Evolutionary conservation across 2,329 filamentous ascomycete genomes (phyloP), one percentile per base, ranked within the genome.

Genomic region (Penicillium crustosum): DNA sequence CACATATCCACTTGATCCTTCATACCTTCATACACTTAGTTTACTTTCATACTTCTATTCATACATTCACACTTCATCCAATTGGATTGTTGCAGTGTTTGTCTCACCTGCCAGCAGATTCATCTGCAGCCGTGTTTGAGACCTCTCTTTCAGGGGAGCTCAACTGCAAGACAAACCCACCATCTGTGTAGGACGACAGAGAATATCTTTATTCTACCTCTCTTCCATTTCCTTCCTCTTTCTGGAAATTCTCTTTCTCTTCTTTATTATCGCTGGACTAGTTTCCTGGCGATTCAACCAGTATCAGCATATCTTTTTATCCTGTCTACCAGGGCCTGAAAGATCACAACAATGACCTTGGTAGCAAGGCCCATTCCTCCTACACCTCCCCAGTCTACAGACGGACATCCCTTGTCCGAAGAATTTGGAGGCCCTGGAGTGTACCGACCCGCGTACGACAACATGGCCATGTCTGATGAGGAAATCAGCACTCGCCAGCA

Each of bases 381-480:
- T 39, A 70, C 72, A 10, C 71, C 72, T 39, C 70, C 70, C 13
- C 65, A 67, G 31, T 71, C 70, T 9, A 64, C 61, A 36, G 65
- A 68, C 45, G 65, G 66, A 15, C 63, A 68, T 36, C 55, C 57
- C 12, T 52, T 50, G 15, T 55, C 63, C 17, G 63, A 68, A 55
- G 53, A 55, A 21, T 56, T 61, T n/a, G 55, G 65, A 41, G 27
- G 52, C 19, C 59, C 58, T 51, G 53, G 56, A 17, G 53, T 57
- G 3, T 62, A 68, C 45, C 61, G 49, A 7, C 43, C 61, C 21
- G 7, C 61, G 21, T 68, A 65, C 42, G 45, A 21, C 5, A 10
- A 31, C 21, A 17, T 49, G 25, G 55, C 25, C 6, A 58, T 59
- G 49, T 25, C 54, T 27, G 41, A 44, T 12, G 55, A 61, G 7